Conservation (phyloP, 148 eudicot species). For the Pouteria glomerata region DNA sequence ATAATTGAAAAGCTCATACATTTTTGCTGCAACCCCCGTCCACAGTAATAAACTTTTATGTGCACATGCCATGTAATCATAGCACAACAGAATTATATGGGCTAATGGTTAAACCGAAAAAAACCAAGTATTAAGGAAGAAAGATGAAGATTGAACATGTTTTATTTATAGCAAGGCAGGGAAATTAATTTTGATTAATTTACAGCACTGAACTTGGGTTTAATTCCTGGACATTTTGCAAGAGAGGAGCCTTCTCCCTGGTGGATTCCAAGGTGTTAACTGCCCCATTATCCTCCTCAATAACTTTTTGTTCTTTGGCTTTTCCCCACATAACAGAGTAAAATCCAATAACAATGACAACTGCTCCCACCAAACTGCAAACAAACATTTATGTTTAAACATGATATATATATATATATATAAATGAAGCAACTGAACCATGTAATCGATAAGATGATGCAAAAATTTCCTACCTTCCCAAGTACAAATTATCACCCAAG, state of each 20-base stretch:
- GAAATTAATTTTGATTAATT: no score
- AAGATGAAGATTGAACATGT: no score
- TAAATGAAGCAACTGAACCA: neutral
- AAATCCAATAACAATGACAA: conserved; percentile 65
- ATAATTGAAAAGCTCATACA: no score
- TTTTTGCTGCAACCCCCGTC: no score
- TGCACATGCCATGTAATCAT: no score
- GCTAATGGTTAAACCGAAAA: no score
- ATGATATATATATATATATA: no score
- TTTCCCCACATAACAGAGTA: conserved; percentile 92
- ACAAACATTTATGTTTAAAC: neutral
- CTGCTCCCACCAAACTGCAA: conserved; percentile 74
- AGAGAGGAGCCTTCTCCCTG: conserved; percentile 34
- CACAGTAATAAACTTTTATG: no score
- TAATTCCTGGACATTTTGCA: conserved; percentile 25
- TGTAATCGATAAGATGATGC: no score
- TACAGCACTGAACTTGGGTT: conserved; percentile 14
- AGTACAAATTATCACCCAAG: conserved; percentile 55
- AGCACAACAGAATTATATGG: no score
- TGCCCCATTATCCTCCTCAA: conserved; percentile 7
- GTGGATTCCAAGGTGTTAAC: conserved; percentile 22
- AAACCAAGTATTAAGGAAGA: no score
- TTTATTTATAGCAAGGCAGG: no score
- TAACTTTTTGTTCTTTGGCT: conserved; percentile 52
- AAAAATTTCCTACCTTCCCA: conserved; percentile 55